A percentile compares a stretch with the other conserved stretches of the same genome.
Evolutionary conservation across 495 filamentous ascomycete species (phyloP).

Genomic region (Trichodelitschia bisporula): DNA sequence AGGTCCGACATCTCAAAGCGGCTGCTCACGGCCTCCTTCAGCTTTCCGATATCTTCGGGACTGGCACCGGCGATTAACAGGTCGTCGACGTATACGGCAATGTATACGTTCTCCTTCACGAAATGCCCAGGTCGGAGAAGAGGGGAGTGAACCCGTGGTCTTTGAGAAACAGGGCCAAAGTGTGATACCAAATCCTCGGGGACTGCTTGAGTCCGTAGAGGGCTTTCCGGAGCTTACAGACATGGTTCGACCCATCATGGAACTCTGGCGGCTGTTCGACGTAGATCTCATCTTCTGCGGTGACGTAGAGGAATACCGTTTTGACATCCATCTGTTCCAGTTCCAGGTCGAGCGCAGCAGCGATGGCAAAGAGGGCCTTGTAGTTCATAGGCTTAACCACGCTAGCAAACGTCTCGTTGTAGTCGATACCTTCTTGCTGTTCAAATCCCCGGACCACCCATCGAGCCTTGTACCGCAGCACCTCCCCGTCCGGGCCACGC

Average conservation of each 20-base stretch:
- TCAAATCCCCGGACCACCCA: conserved; percentile 13
- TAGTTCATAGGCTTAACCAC: conserved; percentile 18
- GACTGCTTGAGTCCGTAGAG: conserved; percentile 21
- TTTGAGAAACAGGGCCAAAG: conserved; percentile 12
- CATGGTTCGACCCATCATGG: conserved; percentile 2
- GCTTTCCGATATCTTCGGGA: conserved; percentile 7
- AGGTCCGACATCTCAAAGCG: too few species aligned
- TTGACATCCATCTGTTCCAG: conserved; percentile 14
- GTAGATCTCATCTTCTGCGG: conserved; percentile 8
- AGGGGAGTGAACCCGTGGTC: conserved; percentile 10
- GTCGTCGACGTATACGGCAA: conserved; percentile 16
- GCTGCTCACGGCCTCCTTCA: too few species aligned
- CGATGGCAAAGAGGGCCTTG: conserved; percentile 10
- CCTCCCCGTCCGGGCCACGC: conserved; percentile 9
- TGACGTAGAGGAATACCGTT: conserved; percentile 11
- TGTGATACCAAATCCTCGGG: conserved; percentile 16
- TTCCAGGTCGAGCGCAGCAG: conserved; percentile 5
- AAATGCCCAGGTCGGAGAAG: conserved; percentile 11
- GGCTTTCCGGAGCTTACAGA: conserved; percentile 8
- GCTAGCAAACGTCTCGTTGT: conserved; percentile 18
- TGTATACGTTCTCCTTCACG: conserved; percentile 7
- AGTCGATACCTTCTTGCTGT: conserved; percentile 16
- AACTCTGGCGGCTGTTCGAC: conserved; percentile 5
- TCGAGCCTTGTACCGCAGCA: conserved; percentile 12
- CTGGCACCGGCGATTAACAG: conserved; percentile 12